These are phyloP conservation scores for Lyophyllum shimeji DNA, from an alignment of 768 basidiomycete genomes.

Conservation along the genomic window DNA sequence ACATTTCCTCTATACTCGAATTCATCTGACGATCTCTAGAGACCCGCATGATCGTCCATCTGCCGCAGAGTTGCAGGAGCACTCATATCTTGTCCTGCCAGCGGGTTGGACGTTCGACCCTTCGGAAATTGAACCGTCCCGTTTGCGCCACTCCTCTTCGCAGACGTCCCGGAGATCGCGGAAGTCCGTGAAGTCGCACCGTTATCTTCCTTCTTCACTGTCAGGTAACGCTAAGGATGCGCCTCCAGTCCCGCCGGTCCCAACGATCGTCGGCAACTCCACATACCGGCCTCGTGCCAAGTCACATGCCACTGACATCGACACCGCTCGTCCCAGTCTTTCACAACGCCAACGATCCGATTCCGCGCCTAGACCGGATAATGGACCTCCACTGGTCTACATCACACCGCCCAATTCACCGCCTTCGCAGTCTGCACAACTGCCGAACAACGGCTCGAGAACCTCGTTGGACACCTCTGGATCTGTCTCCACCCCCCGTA, in stretches of 20 bases:
- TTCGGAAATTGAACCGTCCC: slow-evolving; percentile 6
- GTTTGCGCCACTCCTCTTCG: slow-evolving; percentile 7
- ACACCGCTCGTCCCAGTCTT: background rate
- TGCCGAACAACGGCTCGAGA: slow-evolving; percentile 10
- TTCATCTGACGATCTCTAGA: slow-evolving; percentile 31
- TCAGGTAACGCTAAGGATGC: background rate
- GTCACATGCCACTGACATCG: background rate
- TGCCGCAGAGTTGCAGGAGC: slow-evolving; percentile 61
- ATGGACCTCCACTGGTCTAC: slow-evolving; percentile 33
- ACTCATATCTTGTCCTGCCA: slow-evolving; percentile 62
- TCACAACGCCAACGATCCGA: slow-evolving; percentile 1
- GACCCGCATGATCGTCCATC: slow-evolving; percentile 70
- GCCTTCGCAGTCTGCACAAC: slow-evolving; percentile 1
- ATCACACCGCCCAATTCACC: slow-evolving; percentile 31
- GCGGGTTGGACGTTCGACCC: slow-evolving; percentile 45
- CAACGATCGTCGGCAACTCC: background rate
- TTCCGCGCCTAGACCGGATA: slow-evolving; percentile 2
- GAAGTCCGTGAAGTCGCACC: slow-evolving; percentile 4
- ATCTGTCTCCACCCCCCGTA: slow-evolving; percentile 18
- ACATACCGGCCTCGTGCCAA: background rate
- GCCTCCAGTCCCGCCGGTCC: slow-evolving; percentile 1
- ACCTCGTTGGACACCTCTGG: slow-evolving; percentile 15
- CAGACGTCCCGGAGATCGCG: slow-evolving; percentile 11
- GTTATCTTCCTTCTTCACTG: background rate
- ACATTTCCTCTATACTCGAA: background rate